These are phyloP conservation scores for Metarhizium humberi DNA, from an alignment of 2,329 filamentous ascomycete species.

Conservation along the genomic window DNA sequence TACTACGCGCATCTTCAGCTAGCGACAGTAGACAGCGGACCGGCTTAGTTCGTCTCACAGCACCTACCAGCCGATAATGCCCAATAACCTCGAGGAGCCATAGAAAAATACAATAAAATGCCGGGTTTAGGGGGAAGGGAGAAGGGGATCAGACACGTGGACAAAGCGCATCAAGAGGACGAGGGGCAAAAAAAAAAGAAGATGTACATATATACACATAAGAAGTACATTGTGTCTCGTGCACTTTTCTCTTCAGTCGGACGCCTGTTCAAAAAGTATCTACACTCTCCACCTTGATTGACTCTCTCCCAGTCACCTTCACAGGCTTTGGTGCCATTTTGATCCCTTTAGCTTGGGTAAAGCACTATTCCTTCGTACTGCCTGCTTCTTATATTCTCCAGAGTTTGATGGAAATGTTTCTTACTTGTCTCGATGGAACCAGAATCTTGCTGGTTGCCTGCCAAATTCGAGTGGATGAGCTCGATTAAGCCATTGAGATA, in stretches of 20 bases:
- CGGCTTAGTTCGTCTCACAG: too few species aligned
- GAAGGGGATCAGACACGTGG: too few species aligned
- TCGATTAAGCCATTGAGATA: slow-evolving; percentile 98
- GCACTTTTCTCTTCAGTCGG: slow-evolving; percentile 1
- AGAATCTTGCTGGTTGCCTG: slow-evolving; percentile 73
- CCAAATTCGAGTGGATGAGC: slow-evolving; percentile 92
- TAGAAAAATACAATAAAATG: too few species aligned
- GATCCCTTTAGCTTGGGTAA: slow-evolving; percentile 35
- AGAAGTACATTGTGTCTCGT: slow-evolving; percentile 6
- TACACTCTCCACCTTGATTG: neutral
- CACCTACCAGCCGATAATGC: too few species aligned
- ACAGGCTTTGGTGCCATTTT: neutral
- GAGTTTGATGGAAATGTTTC: slow-evolving; percentile 87
- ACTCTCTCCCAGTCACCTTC: neutral
- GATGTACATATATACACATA: slow-evolving; percentile 2
- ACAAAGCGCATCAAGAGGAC: neutral
- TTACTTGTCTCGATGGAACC: slow-evolving; percentile 78
- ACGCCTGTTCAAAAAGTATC: neutral
- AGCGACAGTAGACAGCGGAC: too few species aligned
- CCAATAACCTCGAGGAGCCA: too few species aligned
- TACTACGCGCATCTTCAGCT: too few species aligned
- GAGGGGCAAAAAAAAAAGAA: neutral
- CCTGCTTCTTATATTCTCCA: slow-evolving; percentile 85
- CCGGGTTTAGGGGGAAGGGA: too few species aligned
- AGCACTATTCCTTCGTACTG: slow-evolving; percentile 90